Conservation (phyloP, 768 basidiomycete species). For the Suillus bovinus region DNA sequence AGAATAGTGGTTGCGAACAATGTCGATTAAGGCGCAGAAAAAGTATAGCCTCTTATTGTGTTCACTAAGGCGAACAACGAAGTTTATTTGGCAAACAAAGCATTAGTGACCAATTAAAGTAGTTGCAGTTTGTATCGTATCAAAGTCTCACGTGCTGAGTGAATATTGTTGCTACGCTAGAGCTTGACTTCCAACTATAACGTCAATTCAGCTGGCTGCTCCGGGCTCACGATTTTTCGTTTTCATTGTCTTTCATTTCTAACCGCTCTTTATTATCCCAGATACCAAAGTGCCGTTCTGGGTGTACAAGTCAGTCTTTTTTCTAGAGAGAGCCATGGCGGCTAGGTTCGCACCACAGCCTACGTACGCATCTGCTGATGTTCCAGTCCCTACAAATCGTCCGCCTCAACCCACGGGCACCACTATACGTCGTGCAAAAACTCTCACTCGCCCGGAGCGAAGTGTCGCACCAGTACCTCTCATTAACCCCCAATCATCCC, state of each 20-base stretch:
- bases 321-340: constrained; percentile 18
- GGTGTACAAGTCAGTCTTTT: constrained; percentile 7
- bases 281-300: neutral
- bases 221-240: constrained; percentile 18
- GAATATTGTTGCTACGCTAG: neutral
- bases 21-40: neutral
- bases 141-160: neutral
- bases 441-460: constrained; percentile 94
- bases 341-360: constrained; percentile 20
- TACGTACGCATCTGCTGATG: constrained; percentile 43
- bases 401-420: constrained; percentile 49
- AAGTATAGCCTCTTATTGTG: neutral
- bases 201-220: constrained; percentile 18
- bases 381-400: constrained; percentile 68
- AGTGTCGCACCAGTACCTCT: constrained; percentile 92
- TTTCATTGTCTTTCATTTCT: constrained; percentile 17
- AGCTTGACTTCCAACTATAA: neutral
- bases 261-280: constrained; percentile 15
- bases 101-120: neutral
- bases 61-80: neutral
- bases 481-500: constrained; percentile 74
- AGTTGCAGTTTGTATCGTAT: no score
- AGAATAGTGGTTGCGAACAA: neutral
- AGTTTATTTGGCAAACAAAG: neutral
- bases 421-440: constrained; percentile 87